Conservation (phyloP, 176 grass and related monocot species). For the Aegilops longissima region DNA sequence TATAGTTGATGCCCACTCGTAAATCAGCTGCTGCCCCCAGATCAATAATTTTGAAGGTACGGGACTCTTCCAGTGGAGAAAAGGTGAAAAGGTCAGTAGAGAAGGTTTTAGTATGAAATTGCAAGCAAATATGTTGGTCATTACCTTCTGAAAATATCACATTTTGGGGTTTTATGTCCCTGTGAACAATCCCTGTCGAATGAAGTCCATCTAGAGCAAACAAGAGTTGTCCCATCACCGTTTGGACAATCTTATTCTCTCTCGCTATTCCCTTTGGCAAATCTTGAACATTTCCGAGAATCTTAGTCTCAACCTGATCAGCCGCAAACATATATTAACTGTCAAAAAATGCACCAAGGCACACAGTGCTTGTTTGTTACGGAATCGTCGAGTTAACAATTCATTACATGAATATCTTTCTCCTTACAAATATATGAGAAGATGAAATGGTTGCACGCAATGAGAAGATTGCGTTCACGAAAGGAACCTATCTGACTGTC, state of each 20-base stretch:
- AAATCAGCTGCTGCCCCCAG: constrained; percentile 97
- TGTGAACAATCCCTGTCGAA: constrained; percentile 94
- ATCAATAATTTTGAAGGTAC: constrained; percentile 97
- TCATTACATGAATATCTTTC: not conserved
- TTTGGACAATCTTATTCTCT: constrained; percentile 98
- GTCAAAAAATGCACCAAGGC: not conserved
- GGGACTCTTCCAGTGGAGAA: constrained; percentile 48
- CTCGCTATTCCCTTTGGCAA: constrained; percentile 79
- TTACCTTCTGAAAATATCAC: constrained; percentile 97
- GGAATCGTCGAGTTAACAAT: not conserved
- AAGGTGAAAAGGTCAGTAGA: not conserved
- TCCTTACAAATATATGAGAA: not conserved
- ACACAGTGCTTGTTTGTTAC: not conserved
- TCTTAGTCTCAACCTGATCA: constrained; percentile 92
- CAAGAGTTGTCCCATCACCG: constrained; percentile 89
- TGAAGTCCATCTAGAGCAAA: constrained; percentile 97
- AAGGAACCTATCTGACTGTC: not conserved
- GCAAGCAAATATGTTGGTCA: not conserved
- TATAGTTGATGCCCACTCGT: constrained; percentile 96
- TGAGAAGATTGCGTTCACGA: not conserved
- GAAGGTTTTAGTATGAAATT: not conserved
- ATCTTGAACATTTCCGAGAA: constrained; percentile 84
- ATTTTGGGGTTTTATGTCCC: constrained; percentile 99
- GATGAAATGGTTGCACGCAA: not conserved
- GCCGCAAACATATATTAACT: not conserved